Evolutionary conservation across 2,329 filamentous ascomycete species (phyloP).

Genomic region (Xylariaceae sp.): DNA sequence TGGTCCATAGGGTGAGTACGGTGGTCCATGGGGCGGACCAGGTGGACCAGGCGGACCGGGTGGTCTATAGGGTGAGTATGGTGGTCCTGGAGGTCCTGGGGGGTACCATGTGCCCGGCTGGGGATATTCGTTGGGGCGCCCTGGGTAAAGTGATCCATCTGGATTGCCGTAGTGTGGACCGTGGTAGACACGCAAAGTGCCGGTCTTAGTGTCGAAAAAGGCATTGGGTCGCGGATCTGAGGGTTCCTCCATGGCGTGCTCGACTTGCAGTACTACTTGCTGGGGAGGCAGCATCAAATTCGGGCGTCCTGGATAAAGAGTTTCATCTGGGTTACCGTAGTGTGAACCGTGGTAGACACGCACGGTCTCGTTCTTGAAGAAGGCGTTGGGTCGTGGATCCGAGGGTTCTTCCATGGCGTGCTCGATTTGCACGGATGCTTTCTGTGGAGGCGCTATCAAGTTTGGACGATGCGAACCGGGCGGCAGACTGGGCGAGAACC

Average conservation of each 20-base stretch:
- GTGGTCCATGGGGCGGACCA: slow-evolving; percentile 2
- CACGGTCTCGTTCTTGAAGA: no score
- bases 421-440: slow-evolving; percentile 49
- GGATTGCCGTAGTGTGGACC: slow-evolving; percentile 51
- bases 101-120: no score
- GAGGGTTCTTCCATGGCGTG: slow-evolving; percentile 47
- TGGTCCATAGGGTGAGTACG: slow-evolving; percentile 30
- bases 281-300: slow-evolving; percentile 43
- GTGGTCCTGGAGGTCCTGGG: no score
- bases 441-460: slow-evolving; percentile 42
- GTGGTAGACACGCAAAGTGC: slow-evolving; percentile 52
- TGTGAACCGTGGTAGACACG: slow-evolving; percentile 35
- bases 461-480: slow-evolving; percentile 37
- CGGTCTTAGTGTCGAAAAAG: slow-evolving; percentile 49
- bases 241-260: slow-evolving; percentile 48
- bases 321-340: slow-evolving; percentile 46
- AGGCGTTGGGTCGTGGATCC: slow-evolving; percentile 46
- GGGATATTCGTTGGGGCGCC: slow-evolving; percentile 28
- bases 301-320: slow-evolving; percentile 41
- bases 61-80: slow-evolving; percentile 30
- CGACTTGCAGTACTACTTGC: slow-evolving; percentile 47
- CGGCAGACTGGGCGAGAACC: slow-evolving; percentile 9
- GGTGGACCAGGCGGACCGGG: neutral
- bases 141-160: slow-evolving; percentile 43
- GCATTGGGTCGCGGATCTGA: slow-evolving; percentile 54